Evolutionary conservation across 768 basidiomycete species (phyloP), one percentile per base, ranked within the genome.

Genomic region (Pleurotus sapidus): DNA sequence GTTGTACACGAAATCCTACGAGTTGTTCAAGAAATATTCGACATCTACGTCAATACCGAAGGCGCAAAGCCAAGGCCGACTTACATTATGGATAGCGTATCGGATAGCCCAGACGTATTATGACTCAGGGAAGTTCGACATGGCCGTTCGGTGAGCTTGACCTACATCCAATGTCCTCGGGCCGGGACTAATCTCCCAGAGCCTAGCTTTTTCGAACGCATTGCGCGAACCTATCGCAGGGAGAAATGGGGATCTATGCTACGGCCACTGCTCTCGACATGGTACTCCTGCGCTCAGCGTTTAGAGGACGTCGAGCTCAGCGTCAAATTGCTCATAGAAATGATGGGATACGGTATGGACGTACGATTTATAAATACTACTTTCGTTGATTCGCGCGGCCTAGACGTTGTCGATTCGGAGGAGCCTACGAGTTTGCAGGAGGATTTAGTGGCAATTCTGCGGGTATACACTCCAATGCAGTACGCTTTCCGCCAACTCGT

Each of bases 1-100:
- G 93, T 79, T 99, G 1, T 95, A 94, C 67, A 97, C 93, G 5
- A 94, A 95, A 66, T 80, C 97, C 1, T 98, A 99, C 70, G 93
- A 96, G 62, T 69, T 94, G 9, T 93, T 97, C 77, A 98, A 96
- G 74, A 88, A 84, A 63, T 82, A 91, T 64, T 77, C 74, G 43
- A 34, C 30, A 34, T 71, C 81, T 1, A 61, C 73, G 37, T 65
- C 73, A 20, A 23, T 38, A 11, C 59, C 73, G 20, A 68, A 71
- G 46, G 74, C 64, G 49, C 74, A 79, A 17, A 81, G 79, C n/a
- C 91, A 91, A 61, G 84, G 86, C 2, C 84, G 95, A 8, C 72
- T 94, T 60, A 93, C 93, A 0, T 74, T 96, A n/a, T 92, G 86
- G 81, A 89, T 99, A 51, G 96, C 95, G 3, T 89, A 84, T 68